A percentile compares a stretch with the other conserved stretches of the same genome.
Evolutionary conservation across 208 protist genomes (phyloP).

Genomic region (Acanthamoeba rhysodes): DNA sequence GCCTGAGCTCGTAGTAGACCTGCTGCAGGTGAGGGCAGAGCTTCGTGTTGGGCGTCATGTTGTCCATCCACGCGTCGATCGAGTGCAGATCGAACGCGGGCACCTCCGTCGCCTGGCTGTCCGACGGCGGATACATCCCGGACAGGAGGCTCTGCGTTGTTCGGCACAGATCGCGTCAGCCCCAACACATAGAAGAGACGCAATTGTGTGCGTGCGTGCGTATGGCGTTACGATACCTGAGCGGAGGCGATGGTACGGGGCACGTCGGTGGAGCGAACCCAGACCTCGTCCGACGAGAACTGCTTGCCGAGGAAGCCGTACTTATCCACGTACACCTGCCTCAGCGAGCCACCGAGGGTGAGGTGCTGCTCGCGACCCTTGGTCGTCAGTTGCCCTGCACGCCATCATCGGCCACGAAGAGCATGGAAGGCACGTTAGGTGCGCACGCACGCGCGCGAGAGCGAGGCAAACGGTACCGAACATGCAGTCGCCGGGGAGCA

Average conservation of each 20-base stretch:
- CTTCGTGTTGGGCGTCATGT: constrained; percentile 27
- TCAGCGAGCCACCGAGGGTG: not conserved
- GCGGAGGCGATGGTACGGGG: constrained; percentile 27
- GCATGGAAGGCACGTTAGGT: not conserved
- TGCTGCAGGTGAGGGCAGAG: constrained; percentile 11
- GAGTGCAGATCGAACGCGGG: not conserved
- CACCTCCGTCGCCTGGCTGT: not conserved
- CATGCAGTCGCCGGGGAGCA: constrained; percentile 39
- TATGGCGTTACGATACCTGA: not conserved
- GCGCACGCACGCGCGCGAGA: too few relatives aligned
- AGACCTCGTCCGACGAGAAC: not conserved
- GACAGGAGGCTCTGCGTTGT: not conserved
- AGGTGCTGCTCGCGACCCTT: constrained; percentile 19
- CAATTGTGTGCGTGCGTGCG: too few relatives aligned
- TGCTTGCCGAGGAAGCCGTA: not conserved
- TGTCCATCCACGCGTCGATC: not conserved
- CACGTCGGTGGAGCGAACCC: constrained; percentile 5
- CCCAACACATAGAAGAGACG: too few relatives aligned
- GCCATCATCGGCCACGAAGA: not conserved
- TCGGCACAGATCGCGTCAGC: too few relatives aligned
- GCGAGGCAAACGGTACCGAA: not conserved
- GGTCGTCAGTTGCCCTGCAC: not conserved
- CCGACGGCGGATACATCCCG: not conserved
- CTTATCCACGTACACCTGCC: constrained; percentile 27
- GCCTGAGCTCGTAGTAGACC: not conserved